A percentile compares a stretch with the other conserved stretches of the same genome.
Evolutionary conservation across 805 yeast species (phyloP).

Genomic region (Naumovozyma dairenensis): DNA sequence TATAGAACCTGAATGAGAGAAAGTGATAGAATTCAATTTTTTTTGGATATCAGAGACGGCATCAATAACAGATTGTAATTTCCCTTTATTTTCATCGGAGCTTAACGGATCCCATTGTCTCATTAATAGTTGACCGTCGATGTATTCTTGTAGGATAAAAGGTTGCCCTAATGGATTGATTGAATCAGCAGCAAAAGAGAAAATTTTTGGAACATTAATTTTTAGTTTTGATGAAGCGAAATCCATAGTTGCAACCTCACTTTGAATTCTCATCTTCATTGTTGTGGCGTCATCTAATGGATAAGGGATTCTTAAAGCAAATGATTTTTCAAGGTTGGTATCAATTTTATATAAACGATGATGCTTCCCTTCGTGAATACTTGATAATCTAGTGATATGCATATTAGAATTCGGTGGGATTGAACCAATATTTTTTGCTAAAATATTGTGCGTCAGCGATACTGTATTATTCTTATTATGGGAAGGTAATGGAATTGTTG

Average conservation of each 20-base stretch:
- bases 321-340: constrained; percentile 45
- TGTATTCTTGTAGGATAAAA: constrained; percentile 69
- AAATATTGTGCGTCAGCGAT: constrained; percentile 41
- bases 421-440: constrained; percentile 35
- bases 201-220: constrained; percentile 62
- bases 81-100: constrained; percentile 39
- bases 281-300: constrained; percentile 56
- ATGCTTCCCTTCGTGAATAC: constrained; percentile 90
- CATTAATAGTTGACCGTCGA: constrained; percentile 78
- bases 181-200: constrained; percentile 50
- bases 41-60: constrained; percentile 64
- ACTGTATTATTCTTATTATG: constrained; percentile 33
- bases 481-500: constrained; percentile 29
- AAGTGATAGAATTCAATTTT: constrained; percentile 43
- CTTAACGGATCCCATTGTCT: constrained; percentile 81
- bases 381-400: constrained; percentile 59
- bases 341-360: constrained; percentile 75
- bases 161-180: constrained; percentile 62
- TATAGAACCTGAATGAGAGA: constrained; percentile 71
- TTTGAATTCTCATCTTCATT: constrained; percentile 58
- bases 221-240: constrained; percentile 58
- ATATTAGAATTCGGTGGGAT: constrained; percentile 34
- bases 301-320: constrained; percentile 81
- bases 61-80: constrained; percentile 51
- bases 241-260: constrained; percentile 93